Percentiles rank a stretch among this genome's conserved stretches.
phyloP scores from a whole-genome alignment of 2,329 filamentous ascomycete genomes.

The Lachnellula willkommii region DNA sequence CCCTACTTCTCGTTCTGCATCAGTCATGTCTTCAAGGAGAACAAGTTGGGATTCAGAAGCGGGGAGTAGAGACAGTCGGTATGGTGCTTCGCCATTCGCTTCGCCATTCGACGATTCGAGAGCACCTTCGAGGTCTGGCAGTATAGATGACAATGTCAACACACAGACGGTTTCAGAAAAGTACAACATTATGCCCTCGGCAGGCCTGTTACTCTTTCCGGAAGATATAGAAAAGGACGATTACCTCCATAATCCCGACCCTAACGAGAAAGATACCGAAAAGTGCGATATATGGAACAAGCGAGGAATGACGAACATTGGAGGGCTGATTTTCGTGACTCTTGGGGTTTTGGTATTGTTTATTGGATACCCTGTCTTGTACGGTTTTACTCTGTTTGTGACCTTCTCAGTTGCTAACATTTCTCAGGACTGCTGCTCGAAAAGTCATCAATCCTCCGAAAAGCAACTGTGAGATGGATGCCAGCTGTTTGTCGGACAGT shows the following conservation, averaged over 20 bases:
- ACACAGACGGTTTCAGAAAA: constrained; percentile 70
- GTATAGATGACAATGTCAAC: constrained; percentile 60
- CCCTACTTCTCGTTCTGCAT: constrained; percentile 39
- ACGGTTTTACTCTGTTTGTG: constrained; percentile 32
- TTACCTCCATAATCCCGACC: constrained; percentile 65
- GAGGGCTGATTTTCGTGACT: constrained; percentile 54
- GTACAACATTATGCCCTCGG: constrained; percentile 65
- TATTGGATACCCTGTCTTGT: constrained; percentile 66
- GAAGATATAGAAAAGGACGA: constrained; percentile 72
- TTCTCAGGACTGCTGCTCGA: constrained; percentile 50
- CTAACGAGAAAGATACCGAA: constrained; percentile 54
- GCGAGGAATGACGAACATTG: constrained; percentile 59
- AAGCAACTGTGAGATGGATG: constrained; percentile 33
- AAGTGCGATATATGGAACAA: constrained; percentile 61
- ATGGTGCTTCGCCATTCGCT: constrained; percentile 28
- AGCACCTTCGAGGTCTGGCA: constrained; percentile 38
- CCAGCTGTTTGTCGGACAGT: constrained; percentile 34
- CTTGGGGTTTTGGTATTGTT: constrained; percentile 60
- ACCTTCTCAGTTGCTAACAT: constrained; percentile 21
- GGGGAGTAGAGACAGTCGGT: constrained; percentile 46
- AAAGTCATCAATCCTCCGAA: constrained; percentile 27
- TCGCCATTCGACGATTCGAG: constrained; percentile 35
- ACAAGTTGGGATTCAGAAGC: constrained; percentile 62
- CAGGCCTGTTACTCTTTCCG: constrained; percentile 61
- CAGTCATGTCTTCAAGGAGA: constrained; percentile 48